phyloP scores from a whole-genome alignment of 331 rosid species.

The Cydonia oblonga region DNA sequence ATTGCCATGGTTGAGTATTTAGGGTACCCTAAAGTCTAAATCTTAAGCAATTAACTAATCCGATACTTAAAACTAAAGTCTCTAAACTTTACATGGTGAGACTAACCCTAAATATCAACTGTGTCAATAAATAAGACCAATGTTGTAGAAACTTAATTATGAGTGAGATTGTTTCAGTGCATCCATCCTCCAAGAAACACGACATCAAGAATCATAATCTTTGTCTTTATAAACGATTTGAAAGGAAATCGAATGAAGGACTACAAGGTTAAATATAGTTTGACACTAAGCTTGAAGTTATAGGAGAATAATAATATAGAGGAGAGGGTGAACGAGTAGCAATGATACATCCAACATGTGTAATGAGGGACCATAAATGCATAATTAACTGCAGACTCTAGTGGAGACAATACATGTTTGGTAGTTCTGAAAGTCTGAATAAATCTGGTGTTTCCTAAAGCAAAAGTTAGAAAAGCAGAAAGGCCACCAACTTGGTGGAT shows the following conservation, averaged over 20 bases:
- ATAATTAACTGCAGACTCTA: slow-evolving; percentile 10
- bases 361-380: slow-evolving; percentile 20
- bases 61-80: background rate
- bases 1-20: background rate
- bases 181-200: background rate
- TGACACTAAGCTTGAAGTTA: background rate
- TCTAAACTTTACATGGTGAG: background rate
- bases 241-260: too few species aligned
- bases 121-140: too few species aligned
- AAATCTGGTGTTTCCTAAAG: slow-evolving; percentile 8
- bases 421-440: slow-evolving; percentile 16
- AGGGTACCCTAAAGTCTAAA: too few species aligned
- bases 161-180: background rate
- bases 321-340: background rate
- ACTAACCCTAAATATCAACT: too few species aligned
- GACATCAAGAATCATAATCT: background rate
- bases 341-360: background rate
- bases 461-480: slow-evolving; percentile 16
- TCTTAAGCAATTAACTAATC: background rate
- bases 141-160: background rate
- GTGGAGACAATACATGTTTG: slow-evolving; percentile 26
- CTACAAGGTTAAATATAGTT: background rate
- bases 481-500: slow-evolving; percentile 31
- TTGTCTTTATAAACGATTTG: too few species aligned
- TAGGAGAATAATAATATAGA: background rate